Base-by-base conservation (phyloP, 164 flowering plant genomes). In the Vitis labrusca region DNA sequence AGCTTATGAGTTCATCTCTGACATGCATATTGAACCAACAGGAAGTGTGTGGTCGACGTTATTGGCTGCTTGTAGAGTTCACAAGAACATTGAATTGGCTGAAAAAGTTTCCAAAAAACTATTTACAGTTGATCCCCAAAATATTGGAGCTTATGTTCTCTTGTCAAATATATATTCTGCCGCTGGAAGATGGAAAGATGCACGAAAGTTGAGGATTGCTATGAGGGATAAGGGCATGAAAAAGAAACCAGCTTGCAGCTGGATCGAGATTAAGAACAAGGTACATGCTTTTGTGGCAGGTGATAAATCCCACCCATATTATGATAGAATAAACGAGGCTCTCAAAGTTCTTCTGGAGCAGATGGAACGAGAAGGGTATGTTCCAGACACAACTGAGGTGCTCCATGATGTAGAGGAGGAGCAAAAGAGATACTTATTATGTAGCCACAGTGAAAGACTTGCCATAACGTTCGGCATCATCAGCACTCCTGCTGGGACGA, bases 231-330 rank as follows among this genome's bases (percentile, higher is more conserved):
- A 76, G 68, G 95, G 94, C 48, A 66, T 92, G 73, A 82, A 48
- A 59, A 92, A 92, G 78, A 79, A 60, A 65, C 91, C 97, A 47
- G 97, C 91, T 62, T 87, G 88, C 72, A 94, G 97, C 80, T 94
- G 97, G 97, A 84, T 91, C 60, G 93, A 88, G 66, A 83, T 94
- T 12, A 82, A 83, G 65, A 86, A 76, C 74, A 78, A 79, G 66
- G 78, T 85, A 27, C 92, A 92, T 71, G 85, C 82, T 67, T 94
- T 94, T 73, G 73, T 85, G 50, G 77, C 94, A 5, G 93, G 90
- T 32, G 97, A 94, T 70, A 78, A 78, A 69, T 87, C 93, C 9
- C 97, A 92, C 70, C 91, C 94, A 0, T 64, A 30, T 60, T 84
- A 86, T 71, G 79, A 79, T 19, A 61, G 61, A 49, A 92, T 94